These are phyloP conservation scores for Zelonia costaricensis DNA, from an alignment of 208 protist species.

Conservation along the genomic window DNA sequence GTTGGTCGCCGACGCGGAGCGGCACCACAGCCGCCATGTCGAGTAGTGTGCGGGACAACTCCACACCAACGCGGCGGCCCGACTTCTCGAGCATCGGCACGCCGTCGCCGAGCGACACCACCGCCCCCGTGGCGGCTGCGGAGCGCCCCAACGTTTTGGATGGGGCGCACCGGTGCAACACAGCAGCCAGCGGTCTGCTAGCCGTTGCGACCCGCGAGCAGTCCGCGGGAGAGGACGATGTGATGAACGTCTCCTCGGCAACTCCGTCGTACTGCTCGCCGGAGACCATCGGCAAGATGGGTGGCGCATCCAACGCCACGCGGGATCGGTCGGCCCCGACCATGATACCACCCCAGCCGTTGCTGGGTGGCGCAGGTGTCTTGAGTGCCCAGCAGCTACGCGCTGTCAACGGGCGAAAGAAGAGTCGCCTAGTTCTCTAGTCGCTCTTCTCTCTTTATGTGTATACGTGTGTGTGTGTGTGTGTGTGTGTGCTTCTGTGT, in stretches of 20 bases:
- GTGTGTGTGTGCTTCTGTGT: neutral
- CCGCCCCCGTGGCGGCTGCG: no score
- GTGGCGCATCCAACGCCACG: neutral
- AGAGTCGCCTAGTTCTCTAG: slow-evolving; percentile 32
- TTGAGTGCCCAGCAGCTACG: slow-evolving; percentile 1
- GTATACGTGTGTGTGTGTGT: neutral
- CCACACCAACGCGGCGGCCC: neutral
- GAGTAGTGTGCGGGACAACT: neutral
- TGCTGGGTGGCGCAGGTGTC: slow-evolving; percentile 20
- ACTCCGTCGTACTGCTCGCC: neutral
- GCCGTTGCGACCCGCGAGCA: neutral
- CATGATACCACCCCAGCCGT: slow-evolving; percentile 12
- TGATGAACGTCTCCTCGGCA: neutral
- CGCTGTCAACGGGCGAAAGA: slow-evolving; percentile 17
- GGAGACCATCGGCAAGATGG: neutral
- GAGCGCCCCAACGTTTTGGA: neutral
- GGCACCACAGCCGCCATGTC: neutral
- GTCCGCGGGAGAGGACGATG: neutral
- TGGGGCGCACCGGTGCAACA: neutral
- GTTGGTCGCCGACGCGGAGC: slow-evolving; percentile 4
- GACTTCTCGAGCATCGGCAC: neutral
- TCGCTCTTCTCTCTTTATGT: neutral
- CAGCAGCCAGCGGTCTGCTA: neutral
- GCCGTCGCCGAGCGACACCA: neutral
- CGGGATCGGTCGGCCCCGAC: neutral